Conservation (phyloP, 495 filamentous ascomycete genomes). For the Penicillium lagena region DNA sequence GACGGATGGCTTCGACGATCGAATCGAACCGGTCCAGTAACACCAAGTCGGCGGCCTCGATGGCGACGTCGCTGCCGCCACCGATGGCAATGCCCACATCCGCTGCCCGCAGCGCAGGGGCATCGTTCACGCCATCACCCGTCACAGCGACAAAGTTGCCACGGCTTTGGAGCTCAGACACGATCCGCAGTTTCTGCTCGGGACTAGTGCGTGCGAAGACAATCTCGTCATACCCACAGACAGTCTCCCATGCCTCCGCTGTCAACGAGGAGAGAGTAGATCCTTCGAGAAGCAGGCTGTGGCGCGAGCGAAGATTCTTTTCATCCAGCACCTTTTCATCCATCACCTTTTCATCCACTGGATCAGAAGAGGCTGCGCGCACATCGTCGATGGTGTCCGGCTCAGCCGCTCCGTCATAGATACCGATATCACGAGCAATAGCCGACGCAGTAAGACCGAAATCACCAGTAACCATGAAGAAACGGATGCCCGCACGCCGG, state of each 20-base stretch:
- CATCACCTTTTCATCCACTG: conserved; percentile 2
- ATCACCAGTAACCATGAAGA: conserved; percentile 64
- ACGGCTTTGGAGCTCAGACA: conserved; percentile 56
- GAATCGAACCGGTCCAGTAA: conserved; percentile 66
- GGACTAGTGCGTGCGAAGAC: conserved; percentile 71
- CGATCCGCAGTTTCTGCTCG: conserved; percentile 71
- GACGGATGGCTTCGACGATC: conserved; percentile 60
- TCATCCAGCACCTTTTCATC: background rate
- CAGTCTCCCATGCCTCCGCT: conserved; percentile 48
- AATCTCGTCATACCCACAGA: conserved; percentile 56
- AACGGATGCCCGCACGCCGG: conserved; percentile 54
- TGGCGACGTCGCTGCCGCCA: conserved; percentile 50
- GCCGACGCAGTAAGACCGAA: conserved; percentile 64
- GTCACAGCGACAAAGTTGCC: conserved; percentile 69
- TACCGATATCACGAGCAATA: conserved; percentile 61
- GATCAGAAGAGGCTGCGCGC: background rate
- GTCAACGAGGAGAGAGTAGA: conserved; percentile 51
- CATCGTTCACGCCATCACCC: conserved; percentile 67
- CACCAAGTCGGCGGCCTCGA: conserved; percentile 86
- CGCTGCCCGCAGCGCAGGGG: conserved; percentile 56
- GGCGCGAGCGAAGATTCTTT: conserved; percentile 9
- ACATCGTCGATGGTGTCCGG: conserved; percentile 30
- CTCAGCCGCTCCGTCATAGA: conserved; percentile 42
- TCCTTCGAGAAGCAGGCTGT: conserved; percentile 39
- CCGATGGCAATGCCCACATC: conserved; percentile 66